Percentiles rank a stretch among this genome's conserved stretches.
Conservation (phyloP, 2,329 filamentous ascomycete species). For the Gremmenia infestans region DNA sequence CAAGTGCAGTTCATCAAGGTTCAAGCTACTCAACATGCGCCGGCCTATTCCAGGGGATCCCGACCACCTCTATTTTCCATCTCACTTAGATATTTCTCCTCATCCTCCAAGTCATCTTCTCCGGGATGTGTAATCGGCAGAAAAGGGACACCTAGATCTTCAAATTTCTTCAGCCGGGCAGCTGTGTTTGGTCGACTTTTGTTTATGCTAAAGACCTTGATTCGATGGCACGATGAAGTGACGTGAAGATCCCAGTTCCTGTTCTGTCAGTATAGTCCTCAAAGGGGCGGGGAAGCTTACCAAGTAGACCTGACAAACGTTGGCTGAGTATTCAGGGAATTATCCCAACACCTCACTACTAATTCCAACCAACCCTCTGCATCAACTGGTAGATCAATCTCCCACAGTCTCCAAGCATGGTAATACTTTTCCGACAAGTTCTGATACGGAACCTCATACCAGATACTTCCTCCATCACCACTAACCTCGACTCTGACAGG, state of each 20-base stretch:
- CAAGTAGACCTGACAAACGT: constrained; percentile 49
- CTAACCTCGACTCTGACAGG: constrained; percentile 65
- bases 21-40: too few species aligned
- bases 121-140: constrained; percentile 43
- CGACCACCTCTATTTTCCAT: too few species aligned
- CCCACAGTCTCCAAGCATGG: constrained; percentile 62
- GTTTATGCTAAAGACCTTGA: constrained; percentile 61
- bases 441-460: constrained; percentile 59
- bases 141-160: constrained; percentile 43
- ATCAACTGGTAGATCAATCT: constrained; percentile 56
- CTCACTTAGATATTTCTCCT: too few species aligned
- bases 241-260: constrained; percentile 62
- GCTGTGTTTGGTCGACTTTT: constrained; percentile 42
- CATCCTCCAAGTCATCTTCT: too few species aligned
- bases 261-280: background rate
- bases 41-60: too few species aligned
- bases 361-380: constrained; percentile 58
- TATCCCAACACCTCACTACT: constrained; percentile 56
- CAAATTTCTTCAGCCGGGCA: constrained; percentile 46
- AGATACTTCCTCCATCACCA: constrained; percentile 57
- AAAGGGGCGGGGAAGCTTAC: constrained; percentile 24
- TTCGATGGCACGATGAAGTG: constrained; percentile 55
- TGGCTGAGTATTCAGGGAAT: constrained; percentile 56
- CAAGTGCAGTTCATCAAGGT: too few species aligned
- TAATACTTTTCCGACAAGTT: constrained; percentile 58